These are phyloP conservation scores for Hamigera avellanea DNA, from an alignment of 495 filamentous ascomycete species.

Conservation along the genomic window DNA sequence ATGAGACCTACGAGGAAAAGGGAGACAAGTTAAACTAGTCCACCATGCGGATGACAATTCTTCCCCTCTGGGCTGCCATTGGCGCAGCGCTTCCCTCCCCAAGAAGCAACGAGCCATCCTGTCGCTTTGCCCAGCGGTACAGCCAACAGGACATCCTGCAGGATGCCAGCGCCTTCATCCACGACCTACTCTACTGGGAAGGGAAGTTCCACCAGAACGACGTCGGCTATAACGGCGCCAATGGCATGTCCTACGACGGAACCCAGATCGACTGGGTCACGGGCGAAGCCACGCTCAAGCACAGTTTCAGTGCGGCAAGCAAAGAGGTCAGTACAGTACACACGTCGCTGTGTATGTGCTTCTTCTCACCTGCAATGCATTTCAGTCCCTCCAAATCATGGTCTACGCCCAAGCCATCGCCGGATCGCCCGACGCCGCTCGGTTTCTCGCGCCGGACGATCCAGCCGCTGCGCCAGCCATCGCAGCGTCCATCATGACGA, in stretches of 20 bases:
- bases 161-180: constrained; percentile 12
- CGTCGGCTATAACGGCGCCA: constrained; percentile 18
- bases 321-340: constrained; percentile 13
- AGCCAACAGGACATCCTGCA: constrained; percentile 13
- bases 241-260: constrained; percentile 26
- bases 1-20: no score
- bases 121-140: constrained; percentile 17
- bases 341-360: no score
- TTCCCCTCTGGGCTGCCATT: no score
- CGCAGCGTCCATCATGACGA: constrained; percentile 17
- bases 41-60: no score
- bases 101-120: constrained; percentile 9
- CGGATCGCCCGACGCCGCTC: constrained; percentile 16
- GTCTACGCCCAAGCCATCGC: constrained; percentile 20
- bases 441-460: constrained; percentile 15
- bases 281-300: constrained; percentile 16
- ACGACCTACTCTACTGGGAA: constrained; percentile 23
- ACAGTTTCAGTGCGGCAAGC: constrained; percentile 25
- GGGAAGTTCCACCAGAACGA: constrained; percentile 24
- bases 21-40: no score
- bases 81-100: no score
- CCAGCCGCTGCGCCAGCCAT: constrained; percentile 12
- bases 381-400: constrained; percentile 20
- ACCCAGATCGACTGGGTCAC: constrained; percentile 20
- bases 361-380: no score